phyloP scores from a whole-genome alignment of 441 rosid genomes.

The Erodium moschatum region DNA sequence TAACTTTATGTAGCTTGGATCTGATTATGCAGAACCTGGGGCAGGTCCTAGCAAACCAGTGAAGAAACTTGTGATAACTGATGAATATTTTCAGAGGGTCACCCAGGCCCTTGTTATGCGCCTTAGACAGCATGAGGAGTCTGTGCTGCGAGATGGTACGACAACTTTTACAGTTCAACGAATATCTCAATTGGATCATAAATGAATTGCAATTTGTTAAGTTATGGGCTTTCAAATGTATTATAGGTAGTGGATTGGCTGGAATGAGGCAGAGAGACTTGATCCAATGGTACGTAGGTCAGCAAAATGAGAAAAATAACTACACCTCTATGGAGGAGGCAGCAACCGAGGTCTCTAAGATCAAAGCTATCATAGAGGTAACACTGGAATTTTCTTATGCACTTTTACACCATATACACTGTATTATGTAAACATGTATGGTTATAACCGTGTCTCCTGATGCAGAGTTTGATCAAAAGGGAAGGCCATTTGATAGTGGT shows the following conservation, averaged over 20 bases:
- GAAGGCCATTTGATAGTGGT: slow-evolving; percentile 82
- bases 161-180: background rate
- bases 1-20: background rate
- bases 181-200: background rate
- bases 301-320: slow-evolving; percentile 75
- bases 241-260: slow-evolving; percentile 54
- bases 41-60: slow-evolving; percentile 30
- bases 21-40: slow-evolving; percentile 34
- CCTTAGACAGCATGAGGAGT: slow-evolving; percentile 85
- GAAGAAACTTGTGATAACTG: slow-evolving; percentile 55
- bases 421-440: too few relatives aligned
- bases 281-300: slow-evolving; percentile 76
- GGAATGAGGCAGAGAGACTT: slow-evolving; percentile 79
- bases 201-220: background rate
- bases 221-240: background rate
- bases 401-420: background rate
- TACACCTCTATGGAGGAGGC: slow-evolving; percentile 64
- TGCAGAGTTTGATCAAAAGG: slow-evolving; percentile 75
- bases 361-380: slow-evolving; percentile 87
- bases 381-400: background rate
- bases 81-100: slow-evolving; percentile 75
- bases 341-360: slow-evolving; percentile 46
- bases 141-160: slow-evolving; percentile 56
- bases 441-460: slow-evolving; percentile 2
- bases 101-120: slow-evolving; percentile 73